Evolutionary conservation across 805 yeast genomes (phyloP).

Genomic region (Ogataea corticis): DNA sequence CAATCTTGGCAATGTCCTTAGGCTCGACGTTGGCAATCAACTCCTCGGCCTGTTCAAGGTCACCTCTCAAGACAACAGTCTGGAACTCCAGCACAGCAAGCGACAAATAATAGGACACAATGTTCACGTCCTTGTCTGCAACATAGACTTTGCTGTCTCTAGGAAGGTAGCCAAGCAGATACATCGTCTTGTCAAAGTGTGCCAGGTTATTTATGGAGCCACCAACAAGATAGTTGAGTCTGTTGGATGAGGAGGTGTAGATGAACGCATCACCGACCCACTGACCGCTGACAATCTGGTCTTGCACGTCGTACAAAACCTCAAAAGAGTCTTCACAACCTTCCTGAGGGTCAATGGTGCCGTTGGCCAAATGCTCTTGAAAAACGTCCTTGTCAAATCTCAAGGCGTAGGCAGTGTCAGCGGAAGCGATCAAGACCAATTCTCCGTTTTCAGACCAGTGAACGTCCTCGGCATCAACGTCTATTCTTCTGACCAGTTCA

Average conservation of each 20-base stretch:
- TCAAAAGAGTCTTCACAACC: slow-evolving; percentile 89
- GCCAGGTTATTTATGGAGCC: slow-evolving; percentile 89
- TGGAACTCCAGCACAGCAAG: slow-evolving; percentile 91
- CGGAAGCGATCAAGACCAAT: slow-evolving; percentile 70
- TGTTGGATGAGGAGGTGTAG: slow-evolving; percentile 81
- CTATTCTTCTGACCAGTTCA: slow-evolving; percentile 79
- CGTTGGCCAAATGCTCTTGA: slow-evolving; percentile 59
- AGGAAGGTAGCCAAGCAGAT: slow-evolving; percentile 84
- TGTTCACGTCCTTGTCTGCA: slow-evolving; percentile 86
- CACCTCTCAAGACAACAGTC: slow-evolving; percentile 93
- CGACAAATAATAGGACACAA: slow-evolving; percentile 78
- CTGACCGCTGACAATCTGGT: slow-evolving; percentile 80
- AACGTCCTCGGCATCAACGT: slow-evolving; percentile 79
- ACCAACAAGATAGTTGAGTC: slow-evolving; percentile 93
- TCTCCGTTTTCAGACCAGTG: slow-evolving; percentile 95
- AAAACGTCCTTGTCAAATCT: slow-evolving; percentile 69
- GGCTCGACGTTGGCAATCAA: slow-evolving; percentile 63
- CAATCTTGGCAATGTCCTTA: slow-evolving; percentile 71
- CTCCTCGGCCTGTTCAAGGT: slow-evolving; percentile 76
- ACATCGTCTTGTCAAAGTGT: slow-evolving; percentile 87
- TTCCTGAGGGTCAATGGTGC: slow-evolving; percentile 69
- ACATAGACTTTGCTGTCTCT: slow-evolving; percentile 88
- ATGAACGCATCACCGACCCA: slow-evolving; percentile 98
- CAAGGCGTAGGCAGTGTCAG: slow-evolving; percentile 76
- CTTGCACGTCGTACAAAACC: slow-evolving; percentile 78